phyloP scores from a whole-genome alignment of 2,329 filamentous ascomycete species.

The Dactylella cylindrospora region DNA sequence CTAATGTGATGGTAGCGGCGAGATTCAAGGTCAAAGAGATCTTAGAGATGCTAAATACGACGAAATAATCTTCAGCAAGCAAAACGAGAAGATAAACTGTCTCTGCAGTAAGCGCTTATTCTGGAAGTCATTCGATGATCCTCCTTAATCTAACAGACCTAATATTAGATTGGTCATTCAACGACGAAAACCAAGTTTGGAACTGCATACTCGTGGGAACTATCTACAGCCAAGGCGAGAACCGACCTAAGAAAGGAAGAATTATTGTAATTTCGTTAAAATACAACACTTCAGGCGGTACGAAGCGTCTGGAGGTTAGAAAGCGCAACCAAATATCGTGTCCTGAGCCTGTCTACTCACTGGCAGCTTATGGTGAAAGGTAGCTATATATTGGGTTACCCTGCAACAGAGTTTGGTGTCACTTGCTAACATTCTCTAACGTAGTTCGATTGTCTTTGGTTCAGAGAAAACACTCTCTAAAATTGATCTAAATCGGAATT shows the following conservation, averaged over 20 bases:
- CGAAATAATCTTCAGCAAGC: conserved; percentile 47
- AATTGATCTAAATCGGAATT: conserved; percentile 19
- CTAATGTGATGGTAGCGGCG: conserved; percentile 39
- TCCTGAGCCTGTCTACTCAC: conserved; percentile 47
- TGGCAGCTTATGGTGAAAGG: conserved; percentile 47
- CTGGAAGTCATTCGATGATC: background rate
- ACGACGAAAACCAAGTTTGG: conserved; percentile 23
- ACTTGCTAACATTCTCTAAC: background rate
- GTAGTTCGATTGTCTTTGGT: conserved; percentile 24
- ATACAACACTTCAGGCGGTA: conserved; percentile 1
- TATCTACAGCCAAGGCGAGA: conserved; percentile 41
- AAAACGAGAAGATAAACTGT: conserved; percentile 48
- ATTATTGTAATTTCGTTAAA: conserved; percentile 46
- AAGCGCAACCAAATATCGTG: conserved; percentile 47
- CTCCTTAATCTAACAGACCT: background rate
- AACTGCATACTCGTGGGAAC: conserved; percentile 48
- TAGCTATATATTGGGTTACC: conserved; percentile 26
- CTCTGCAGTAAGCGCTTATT: conserved; percentile 44
- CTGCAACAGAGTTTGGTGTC: too few species aligned
- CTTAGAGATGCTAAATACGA: conserved; percentile 46
- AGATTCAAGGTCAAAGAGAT: conserved; percentile 41
- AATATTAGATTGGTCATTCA: conserved; percentile 25
- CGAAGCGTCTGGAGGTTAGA: conserved; percentile 44
- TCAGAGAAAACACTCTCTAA: conserved; percentile 19
- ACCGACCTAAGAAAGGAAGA: conserved; percentile 43